Percentiles rank a stretch among this genome's conserved stretches.
Evolutionary conservation across 441 rosid species (phyloP).

Genomic region (Gossypium schwendimanii): DNA sequence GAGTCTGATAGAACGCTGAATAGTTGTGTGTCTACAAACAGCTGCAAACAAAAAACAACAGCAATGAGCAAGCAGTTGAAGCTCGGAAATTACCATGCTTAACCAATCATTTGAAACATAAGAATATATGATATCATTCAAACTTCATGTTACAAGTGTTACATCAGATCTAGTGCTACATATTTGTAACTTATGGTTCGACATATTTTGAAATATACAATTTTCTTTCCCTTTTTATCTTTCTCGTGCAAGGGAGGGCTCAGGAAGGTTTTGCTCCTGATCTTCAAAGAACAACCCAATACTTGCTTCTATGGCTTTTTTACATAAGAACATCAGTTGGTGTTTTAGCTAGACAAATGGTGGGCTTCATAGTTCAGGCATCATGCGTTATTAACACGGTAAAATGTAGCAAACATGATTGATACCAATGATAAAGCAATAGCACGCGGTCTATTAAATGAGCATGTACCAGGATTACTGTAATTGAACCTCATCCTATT

Average conservation of each 20-base stretch:
- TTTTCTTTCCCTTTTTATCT: neutral
- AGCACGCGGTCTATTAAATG: neutral
- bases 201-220: neutral
- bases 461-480: neutral
- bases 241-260: neutral
- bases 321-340: neutral
- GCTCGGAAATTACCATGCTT: neutral
- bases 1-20: conserved; percentile 75
- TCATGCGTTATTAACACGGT: neutral
- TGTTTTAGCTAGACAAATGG: neutral
- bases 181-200: neutral
- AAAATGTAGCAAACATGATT: neutral
- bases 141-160: neutral
- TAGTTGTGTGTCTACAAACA: conserved; percentile 82
- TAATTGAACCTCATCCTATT: neutral
- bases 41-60: conserved; percentile 37
- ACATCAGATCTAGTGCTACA: neutral
- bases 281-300: neutral
- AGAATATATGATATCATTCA: neutral
- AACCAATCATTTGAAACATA: neutral
- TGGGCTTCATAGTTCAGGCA: neutral
- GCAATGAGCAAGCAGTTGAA: neutral
- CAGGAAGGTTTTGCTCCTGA: neutral
- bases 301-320: neutral
- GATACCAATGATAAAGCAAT: neutral